A percentile compares a stretch with the other conserved stretches of the same genome.
phyloP scores from a whole-genome alignment of 176 grass and related monocot genomes.

The Carex pumila region DNA sequence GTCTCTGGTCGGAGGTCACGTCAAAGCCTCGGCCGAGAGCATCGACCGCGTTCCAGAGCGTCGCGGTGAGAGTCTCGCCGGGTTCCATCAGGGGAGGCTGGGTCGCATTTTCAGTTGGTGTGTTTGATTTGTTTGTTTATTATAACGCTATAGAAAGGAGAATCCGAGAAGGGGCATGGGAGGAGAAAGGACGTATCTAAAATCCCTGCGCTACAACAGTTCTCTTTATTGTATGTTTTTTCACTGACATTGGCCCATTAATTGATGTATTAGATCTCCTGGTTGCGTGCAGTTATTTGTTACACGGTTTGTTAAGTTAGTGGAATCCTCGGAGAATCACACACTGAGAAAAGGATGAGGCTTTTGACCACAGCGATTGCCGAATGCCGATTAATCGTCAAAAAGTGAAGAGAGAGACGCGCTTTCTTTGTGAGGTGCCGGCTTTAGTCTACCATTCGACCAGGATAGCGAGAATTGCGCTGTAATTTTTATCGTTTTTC shows the following conservation, averaged over 20 bases:
- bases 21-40: constrained; percentile 69
- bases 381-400: constrained; percentile 23
- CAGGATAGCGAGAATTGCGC: background rate
- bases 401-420: constrained; percentile 25
- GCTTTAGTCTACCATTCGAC: background rate
- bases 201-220: background rate
- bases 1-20: constrained; percentile 55
- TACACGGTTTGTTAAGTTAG: background rate
- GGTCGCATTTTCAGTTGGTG: constrained; percentile 7
- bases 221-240: background rate
- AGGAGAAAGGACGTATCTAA: background rate
- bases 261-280: no score
- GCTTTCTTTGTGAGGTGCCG: constrained; percentile 36
- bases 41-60: constrained; percentile 58
- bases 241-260: background rate
- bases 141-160: background rate
- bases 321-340: background rate
- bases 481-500: background rate
- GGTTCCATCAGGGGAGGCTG: constrained; percentile 27
- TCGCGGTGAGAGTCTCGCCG: constrained; percentile 41
- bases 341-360: background rate
- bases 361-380: constrained; percentile 57
- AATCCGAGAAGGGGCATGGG: background rate
- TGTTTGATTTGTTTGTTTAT: background rate
- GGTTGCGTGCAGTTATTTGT: no score